Evolutionary conservation across 2,329 filamentous ascomycete genomes (phyloP).

Genomic region (Penicillium sp.): DNA sequence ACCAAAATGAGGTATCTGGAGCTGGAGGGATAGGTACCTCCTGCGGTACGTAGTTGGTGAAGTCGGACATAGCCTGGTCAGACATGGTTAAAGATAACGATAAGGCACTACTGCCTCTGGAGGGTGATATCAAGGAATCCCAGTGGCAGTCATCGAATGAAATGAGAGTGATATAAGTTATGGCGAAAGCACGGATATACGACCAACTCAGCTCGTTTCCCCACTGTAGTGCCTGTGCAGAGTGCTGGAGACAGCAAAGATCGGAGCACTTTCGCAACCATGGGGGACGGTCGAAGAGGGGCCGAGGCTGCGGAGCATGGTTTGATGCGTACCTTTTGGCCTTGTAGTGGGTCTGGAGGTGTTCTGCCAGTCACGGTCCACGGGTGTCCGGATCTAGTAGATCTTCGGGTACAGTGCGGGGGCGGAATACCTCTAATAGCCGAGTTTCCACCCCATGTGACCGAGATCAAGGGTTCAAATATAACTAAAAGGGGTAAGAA

Average conservation of each 20-base stretch:
- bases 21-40: slow-evolving; percentile 51
- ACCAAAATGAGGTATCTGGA: slow-evolving; percentile 51
- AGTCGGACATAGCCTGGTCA: slow-evolving; percentile 17
- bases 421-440: neutral
- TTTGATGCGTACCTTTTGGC: neutral
- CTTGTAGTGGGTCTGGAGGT: neutral
- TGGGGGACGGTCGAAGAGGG: neutral
- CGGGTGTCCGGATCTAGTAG: neutral
- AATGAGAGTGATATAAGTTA: neutral
- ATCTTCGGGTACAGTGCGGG: neutral
- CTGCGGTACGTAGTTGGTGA: slow-evolving; percentile 31
- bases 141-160: neutral
- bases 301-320: slow-evolving; percentile 4
- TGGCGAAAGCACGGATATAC: neutral
- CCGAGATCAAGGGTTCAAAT: neutral
- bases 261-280: neutral
- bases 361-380: neutral
- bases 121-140: neutral
- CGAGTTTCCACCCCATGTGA: slow-evolving; percentile 2
- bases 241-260: neutral
- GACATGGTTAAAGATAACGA: slow-evolving; percentile 17
- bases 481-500: slow-evolving; percentile 1
- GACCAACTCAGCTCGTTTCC: neutral
- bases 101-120: neutral
- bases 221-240: neutral